Evolutionary conservation across 768 basidiomycete species (phyloP), one percentile per base, ranked within the genome.

Genomic region (Psilocybe tampanensis): DNA sequence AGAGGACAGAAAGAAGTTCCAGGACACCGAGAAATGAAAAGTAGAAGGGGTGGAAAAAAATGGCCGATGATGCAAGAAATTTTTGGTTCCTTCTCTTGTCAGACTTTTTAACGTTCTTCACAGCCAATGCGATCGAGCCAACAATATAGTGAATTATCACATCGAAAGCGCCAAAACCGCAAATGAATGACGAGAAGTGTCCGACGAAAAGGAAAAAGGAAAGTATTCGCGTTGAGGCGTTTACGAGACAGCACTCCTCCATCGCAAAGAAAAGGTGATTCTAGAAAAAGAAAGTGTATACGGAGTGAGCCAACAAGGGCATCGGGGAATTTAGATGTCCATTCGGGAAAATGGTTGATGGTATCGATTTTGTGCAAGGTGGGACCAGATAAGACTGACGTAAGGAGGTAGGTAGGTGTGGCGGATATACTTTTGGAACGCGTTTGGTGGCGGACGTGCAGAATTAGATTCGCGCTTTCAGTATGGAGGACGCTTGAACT

Each of bases 401-500:
- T 34, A 58, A 51, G 24, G 34, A 39, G 33, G 56, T 44, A 49
- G 39, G 63, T 50, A 52, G 34, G 44, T 45, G 29, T 56, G 47
- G 52, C 41, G 33, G 44, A 13, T 58, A 56, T 61, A 59, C 55
- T 59, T 59, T 56, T 52, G 41, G 24, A 21, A 39, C 19, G 49
- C 29, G 44, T 44, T 42, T 29, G 19, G 55, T 36, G 52, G 47
- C 50, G 44, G 33, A 41, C 41, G 7, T 17, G 23, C 24, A 44
- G 43, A 22, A 17, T 50, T 29, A 8, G 29, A 22, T 15, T 32
- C 39, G 52, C 33, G 33, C n/a, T 39, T 39, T 45, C 60, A 79
- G 60, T 79, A 80, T 1, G 78, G 78, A 18, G 84, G 84, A 18
- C 75, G 80, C 68, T 89, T 89, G 77, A 87, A 86, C 59, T 89